Base-by-base conservation (phyloP, 495 filamentous ascomycete genomes). In the Entonaema liquescens region DNA sequence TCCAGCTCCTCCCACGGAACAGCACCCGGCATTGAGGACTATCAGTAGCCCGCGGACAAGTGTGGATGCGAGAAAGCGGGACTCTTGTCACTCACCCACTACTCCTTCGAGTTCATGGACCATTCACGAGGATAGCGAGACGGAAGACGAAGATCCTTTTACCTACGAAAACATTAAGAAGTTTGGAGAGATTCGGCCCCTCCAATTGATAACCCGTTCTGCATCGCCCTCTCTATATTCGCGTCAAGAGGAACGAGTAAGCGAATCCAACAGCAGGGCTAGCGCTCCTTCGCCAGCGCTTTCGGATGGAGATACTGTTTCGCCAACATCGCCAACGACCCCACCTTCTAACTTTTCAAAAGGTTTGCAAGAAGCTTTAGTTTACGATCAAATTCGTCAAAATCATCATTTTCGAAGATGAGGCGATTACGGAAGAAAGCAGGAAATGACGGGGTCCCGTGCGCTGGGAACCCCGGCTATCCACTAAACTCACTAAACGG, bases 81-180 rank as follows among this genome's bases (percentile, higher is more conserved):
- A 89, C 74, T 89, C 87, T 25, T 84, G 80, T n/a, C 81, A 85
- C 50, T 83, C 84, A 47, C 77, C 85, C 4, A 84, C 83, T 7
- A 78, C 65, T 53, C 78, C 82, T 25, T 84, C 83, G 13, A 64
- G 67, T 49, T 80, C 82, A 11, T 81, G 79, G 58, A 85, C 83
- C 53, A 79, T 84, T 52, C 79, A 76, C 15, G 83, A 81, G 38
- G 83, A 74, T 52, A 80, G 79, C 12, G 75, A 82, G 50, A 79
- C 76, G 25, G 70, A 76, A 17, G 64, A 70, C 36, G 72, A 73
- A 19, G 74, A 79, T 28, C 67, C 70, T 19, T 72, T 79, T 36
- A 44, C 64, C 12, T 77, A 78, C 63, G 75, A 76, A 47, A 83
- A 82, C 56, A 76, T 84, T 35, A 59, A 62, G 31, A 68, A 47